Evolutionary conservation across 73 alveolate species (phyloP), one percentile per base, ranked within the genome.

Genomic region (Diophrys sp.): DNA sequence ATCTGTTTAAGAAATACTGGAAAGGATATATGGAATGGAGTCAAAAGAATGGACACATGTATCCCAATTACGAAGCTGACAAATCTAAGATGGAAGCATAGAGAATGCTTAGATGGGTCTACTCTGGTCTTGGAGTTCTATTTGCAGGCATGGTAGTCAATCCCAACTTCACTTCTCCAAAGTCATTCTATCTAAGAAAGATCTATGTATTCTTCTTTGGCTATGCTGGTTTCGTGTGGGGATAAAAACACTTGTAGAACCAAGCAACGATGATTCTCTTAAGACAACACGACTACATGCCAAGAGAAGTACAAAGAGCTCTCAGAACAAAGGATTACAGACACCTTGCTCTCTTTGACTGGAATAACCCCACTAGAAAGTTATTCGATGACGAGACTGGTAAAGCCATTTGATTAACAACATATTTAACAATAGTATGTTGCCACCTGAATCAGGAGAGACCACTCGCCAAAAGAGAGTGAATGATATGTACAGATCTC

Each of bases 311-410:
- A 28, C 72, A 85, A 66, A 71, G 83, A 28, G 93, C 93, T 5
- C 75, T 85, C 5, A 25, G 44, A 44, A 71, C 77, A 31, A 54
- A 78, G 33, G 92, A 84, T 77, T 84, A 78, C 68, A 77, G 92
- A 70, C 78, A 78, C 69, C 34, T 84, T 23, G 87, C 84, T 0
- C 68, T 84, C 33, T 84, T 84, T 69, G 91, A 83, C 55, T 82
- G 82, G 84, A 75, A 82, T 25, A 82, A 82, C 76, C 90, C 90
- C 29, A 85, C 85, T 68, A 75, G 90, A 75, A 11, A 82, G 66
- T 54, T 82, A 11, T 82, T 82, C 54, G 90, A 82, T 76, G 80
- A 76, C 14, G 75, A 25, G 54, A 82, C 90, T 62, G 90, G 90
- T 24, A 82, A 82, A 54, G 76, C 90, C 23, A 82, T 82, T 32